These are phyloP conservation scores for Fusarium xyrophilum DNA, from an alignment of 2,329 filamentous ascomycete species.

Conservation along the genomic window DNA sequence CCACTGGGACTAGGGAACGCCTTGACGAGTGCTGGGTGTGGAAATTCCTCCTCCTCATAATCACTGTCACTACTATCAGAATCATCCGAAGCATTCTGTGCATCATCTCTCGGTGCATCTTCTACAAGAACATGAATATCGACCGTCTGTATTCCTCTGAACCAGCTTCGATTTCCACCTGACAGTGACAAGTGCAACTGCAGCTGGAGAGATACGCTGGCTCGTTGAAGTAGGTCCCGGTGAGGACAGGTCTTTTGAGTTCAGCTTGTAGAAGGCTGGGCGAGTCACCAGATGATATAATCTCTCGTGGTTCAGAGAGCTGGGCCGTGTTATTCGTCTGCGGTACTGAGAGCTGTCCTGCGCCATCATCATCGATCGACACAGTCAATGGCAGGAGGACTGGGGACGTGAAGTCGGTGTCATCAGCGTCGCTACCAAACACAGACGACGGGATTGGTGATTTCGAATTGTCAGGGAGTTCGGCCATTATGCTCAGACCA, in stretches of 20 bases:
- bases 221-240: not conserved
- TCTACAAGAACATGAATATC: not conserved
- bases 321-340: not conserved
- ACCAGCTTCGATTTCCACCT: not conserved
- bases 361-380: not conserved
- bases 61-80: not conserved
- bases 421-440: not conserved
- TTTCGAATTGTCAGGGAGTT: not conserved
- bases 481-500: not conserved
- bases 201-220: not conserved
- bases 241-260: not conserved
- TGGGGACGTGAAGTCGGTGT: not conserved
- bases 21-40: not conserved
- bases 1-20: not conserved
- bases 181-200: not conserved
- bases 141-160: not conserved
- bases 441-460: not conserved
- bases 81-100: no score
- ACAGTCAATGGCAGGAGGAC: not conserved
- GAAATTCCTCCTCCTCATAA: not conserved
- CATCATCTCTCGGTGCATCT: not conserved
- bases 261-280: not conserved
- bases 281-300: not conserved
- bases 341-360: not conserved
- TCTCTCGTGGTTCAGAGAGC: not conserved